phyloP scores from a whole-genome alignment of 768 basidiomycete species.

The Leccinum boreale region DNA sequence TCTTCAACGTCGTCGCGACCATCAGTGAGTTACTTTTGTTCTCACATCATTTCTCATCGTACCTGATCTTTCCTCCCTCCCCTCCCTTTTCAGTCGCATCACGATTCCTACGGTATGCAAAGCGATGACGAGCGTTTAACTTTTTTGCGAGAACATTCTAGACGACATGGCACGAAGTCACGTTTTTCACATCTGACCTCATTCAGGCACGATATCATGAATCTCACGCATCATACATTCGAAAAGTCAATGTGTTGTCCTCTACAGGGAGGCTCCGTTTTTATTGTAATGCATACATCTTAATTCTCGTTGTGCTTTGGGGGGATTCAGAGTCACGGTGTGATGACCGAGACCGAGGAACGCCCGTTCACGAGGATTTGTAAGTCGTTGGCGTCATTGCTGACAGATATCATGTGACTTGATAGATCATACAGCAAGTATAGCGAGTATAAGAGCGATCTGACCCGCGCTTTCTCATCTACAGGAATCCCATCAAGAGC shows the following conservation, averaged over 20 bases:
- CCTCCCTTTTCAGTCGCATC: constrained; percentile 50
- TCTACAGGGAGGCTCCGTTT: not conserved
- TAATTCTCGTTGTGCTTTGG: not conserved
- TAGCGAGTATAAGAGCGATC: constrained; percentile 1
- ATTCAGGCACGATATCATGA: not conserved
- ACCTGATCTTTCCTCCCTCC: not conserved
- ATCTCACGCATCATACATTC: not conserved
- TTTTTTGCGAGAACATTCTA: not conserved
- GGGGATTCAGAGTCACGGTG: no score
- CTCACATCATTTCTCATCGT: not conserved
- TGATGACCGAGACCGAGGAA: not conserved
- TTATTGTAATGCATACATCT: not conserved
- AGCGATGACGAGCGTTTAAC: constrained; percentile 36
- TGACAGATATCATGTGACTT: constrained; percentile 5
- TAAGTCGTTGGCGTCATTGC: not conserved
- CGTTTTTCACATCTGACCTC: not conserved
- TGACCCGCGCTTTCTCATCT: not conserved
- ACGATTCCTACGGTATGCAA: constrained; percentile 68
- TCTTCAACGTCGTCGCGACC: constrained; percentile 68
- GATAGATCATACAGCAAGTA: not conserved
- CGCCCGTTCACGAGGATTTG: not conserved
- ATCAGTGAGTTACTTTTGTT: constrained; percentile 36
- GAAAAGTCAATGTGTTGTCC: not conserved
- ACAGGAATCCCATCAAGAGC: not conserved
- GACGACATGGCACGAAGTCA: not conserved